Evolutionary conservation across 176 grass and related monocot genomes (phyloP).

Genomic region (Luzula sylvatica): DNA sequence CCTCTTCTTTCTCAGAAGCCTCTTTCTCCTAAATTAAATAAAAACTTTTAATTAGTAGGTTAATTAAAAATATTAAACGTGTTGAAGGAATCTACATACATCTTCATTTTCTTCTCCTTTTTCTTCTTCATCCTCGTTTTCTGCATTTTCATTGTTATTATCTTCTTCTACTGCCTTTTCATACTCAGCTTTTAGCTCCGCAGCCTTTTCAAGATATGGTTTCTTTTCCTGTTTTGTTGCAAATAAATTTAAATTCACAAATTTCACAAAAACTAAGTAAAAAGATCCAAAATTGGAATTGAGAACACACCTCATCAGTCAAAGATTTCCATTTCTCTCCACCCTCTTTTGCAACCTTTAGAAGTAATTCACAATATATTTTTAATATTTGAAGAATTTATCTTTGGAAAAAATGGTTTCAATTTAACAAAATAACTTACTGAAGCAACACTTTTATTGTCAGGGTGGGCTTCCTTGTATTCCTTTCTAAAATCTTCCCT

Average conservation of each 20-base stretch:
- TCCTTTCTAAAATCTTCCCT: conserved; percentile 77
- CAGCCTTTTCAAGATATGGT: conserved; percentile 56
- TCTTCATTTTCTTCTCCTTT: conserved; percentile 32
- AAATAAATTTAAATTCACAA: neutral
- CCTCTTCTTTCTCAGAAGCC: conserved; percentile 23
- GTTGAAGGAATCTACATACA: conserved; percentile 18
- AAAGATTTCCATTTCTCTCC: conserved; percentile 77
- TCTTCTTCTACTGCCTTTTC: conserved; percentile 23
- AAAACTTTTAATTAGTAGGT: neutral
- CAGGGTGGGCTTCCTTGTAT: conserved; percentile 62
- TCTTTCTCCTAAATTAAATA: conserved; percentile 15
- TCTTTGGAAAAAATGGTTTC: too few relatives aligned
- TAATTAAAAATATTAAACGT: neutral
- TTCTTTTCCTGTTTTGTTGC: conserved; percentile 47
- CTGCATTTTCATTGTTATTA: conserved; percentile 12
- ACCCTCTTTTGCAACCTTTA: conserved; percentile 61
- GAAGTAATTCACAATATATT: neutral
- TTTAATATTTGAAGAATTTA: neutral
- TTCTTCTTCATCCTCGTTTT: conserved; percentile 41
- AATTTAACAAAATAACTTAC: conserved; percentile 23
- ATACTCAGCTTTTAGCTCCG: conserved; percentile 43
- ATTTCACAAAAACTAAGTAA: neutral
- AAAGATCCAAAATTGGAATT: neutral
- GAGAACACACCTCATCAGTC: conserved; percentile 48
- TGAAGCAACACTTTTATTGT: conserved; percentile 31